Evolutionary conservation across 2,329 filamentous ascomycete species (phyloP).

Genomic region (Didymella pomorum): DNA sequence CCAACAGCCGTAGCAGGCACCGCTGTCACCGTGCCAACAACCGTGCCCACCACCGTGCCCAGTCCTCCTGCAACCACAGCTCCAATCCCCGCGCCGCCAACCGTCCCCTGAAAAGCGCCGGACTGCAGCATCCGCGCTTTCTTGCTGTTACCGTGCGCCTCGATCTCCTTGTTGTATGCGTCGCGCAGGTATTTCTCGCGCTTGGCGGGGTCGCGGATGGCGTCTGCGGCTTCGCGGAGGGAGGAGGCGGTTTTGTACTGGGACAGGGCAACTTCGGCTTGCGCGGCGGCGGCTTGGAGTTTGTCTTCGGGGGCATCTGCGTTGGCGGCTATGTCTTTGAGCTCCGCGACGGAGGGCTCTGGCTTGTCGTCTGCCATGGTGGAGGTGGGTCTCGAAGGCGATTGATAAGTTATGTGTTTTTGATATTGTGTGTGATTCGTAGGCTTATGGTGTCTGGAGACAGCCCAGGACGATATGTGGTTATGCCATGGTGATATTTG

Average conservation of each 20-base stretch:
- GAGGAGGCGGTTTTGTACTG: slow-evolving; percentile 41
- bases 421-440: background rate
- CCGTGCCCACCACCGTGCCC: slow-evolving; percentile 53
- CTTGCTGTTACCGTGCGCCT: slow-evolving; percentile 46
- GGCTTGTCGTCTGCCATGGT: slow-evolving; percentile 3
- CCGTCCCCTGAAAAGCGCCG: slow-evolving; percentile 52
- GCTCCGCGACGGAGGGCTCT: slow-evolving; percentile 26
- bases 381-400: background rate
- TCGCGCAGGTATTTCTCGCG: slow-evolving; percentile 47
- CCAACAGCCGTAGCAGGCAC: slow-evolving; percentile 53
- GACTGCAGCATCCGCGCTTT: slow-evolving; percentile 46
- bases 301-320: slow-evolving; percentile 33
- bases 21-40: slow-evolving; percentile 51
- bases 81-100: slow-evolving; percentile 55
- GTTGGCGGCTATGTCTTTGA: slow-evolving; percentile 32
- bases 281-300: slow-evolving; percentile 41
- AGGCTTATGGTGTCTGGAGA: slow-evolving; percentile 7
- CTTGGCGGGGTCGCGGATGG: slow-evolving; percentile 44
- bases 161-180: slow-evolving; percentile 45
- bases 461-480: slow-evolving; percentile 15
- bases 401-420: background rate
- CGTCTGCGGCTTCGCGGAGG: slow-evolving; percentile 34
- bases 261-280: slow-evolving; percentile 41
- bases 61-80: slow-evolving; percentile 52
- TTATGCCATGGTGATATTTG: slow-evolving; percentile 13